Conservation (phyloP, 768 basidiomycete species). For the Tulasnella sp. region DNA sequence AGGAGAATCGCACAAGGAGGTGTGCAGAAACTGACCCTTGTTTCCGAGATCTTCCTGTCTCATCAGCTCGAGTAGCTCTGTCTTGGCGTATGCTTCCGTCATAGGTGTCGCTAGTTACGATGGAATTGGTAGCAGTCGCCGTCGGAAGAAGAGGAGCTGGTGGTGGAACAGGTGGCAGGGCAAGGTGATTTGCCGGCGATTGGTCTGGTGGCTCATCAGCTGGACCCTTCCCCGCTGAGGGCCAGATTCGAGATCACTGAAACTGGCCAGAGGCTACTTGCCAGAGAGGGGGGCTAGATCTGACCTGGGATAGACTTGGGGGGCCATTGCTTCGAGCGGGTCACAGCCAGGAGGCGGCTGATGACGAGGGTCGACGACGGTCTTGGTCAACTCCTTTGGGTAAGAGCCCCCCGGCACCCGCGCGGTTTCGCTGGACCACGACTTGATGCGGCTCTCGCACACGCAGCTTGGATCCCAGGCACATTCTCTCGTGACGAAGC, state of each 20-base stretch:
- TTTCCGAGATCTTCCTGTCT: conserved; percentile 73
- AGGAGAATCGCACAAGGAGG: background rate
- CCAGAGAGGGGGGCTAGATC: background rate
- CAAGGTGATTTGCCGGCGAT: conserved; percentile 11
- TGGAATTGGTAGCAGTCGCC: background rate
- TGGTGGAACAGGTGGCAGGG: conserved; percentile 39
- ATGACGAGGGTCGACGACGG: background rate
- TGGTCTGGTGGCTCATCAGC: conserved; percentile 26
- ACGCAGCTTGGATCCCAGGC: background rate
- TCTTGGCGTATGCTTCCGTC: conserved; percentile 70
- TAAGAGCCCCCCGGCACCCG: background rate
- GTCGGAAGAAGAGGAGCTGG: conserved; percentile 19
- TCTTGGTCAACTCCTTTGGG: background rate
- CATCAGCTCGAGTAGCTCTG: conserved; percentile 72
- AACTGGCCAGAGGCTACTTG: conserved; percentile 1
- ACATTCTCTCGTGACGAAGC: conserved; percentile 16
- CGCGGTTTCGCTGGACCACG: background rate
- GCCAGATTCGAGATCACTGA: background rate
- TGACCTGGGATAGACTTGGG: background rate
- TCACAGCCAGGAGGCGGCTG: background rate
- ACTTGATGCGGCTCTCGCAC: conserved; percentile 23
- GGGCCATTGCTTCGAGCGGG: background rate
- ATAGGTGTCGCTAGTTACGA: conserved; percentile 37
- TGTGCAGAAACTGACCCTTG: conserved; percentile 48
- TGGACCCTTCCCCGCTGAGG: background rate